phyloP scores from a whole-genome alignment of 1,284 basidiomycete species.

The Trichosporon asahii region DNA sequence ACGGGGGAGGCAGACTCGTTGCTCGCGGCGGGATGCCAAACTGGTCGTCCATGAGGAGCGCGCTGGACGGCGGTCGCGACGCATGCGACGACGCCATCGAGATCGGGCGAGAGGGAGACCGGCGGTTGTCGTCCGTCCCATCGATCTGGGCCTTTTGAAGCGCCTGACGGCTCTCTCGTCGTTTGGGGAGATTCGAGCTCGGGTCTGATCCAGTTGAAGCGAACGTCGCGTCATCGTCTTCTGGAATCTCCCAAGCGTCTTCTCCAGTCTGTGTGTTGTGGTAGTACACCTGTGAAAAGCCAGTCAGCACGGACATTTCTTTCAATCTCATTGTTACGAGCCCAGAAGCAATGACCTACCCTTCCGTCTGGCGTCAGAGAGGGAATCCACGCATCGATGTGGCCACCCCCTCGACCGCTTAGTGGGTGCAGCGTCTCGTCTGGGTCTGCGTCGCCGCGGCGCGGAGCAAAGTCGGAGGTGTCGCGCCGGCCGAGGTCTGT shows the following conservation, averaged over 20 bases:
- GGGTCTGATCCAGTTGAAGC: slow-evolving; percentile 7
- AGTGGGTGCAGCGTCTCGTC: slow-evolving; percentile 21
- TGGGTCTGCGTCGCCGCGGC: slow-evolving; percentile 14
- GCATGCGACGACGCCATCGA: slow-evolving; percentile 7
- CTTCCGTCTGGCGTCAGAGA: slow-evolving; percentile 50
- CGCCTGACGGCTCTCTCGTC: slow-evolving; percentile 3
- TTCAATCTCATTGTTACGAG: neutral
- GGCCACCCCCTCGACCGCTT: slow-evolving; percentile 4
- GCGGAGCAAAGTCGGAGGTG: neutral
- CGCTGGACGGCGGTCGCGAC: slow-evolving; percentile 7
- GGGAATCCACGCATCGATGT: slow-evolving; percentile 52
- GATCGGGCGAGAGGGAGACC: neutral
- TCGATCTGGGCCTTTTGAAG: slow-evolving; percentile 2
- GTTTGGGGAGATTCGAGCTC: neutral
- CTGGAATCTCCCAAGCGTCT: slow-evolving; percentile 75
- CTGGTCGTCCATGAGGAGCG: slow-evolving; percentile 20
- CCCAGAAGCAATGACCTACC: slow-evolving; percentile 35
- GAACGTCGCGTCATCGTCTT: slow-evolving; percentile 57
- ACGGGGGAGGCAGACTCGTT: slow-evolving; percentile 65
- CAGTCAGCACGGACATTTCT: neutral
- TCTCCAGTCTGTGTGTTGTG: slow-evolving; percentile 87
- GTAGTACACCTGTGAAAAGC: slow-evolving; percentile 74
- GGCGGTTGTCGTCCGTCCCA: neutral
- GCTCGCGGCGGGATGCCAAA: slow-evolving; percentile 46
- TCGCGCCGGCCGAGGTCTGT: slow-evolving; percentile 12